phyloP scores from a whole-genome alignment of 2,329 filamentous ascomycete genomes.

The Xylariales sp. region DNA sequence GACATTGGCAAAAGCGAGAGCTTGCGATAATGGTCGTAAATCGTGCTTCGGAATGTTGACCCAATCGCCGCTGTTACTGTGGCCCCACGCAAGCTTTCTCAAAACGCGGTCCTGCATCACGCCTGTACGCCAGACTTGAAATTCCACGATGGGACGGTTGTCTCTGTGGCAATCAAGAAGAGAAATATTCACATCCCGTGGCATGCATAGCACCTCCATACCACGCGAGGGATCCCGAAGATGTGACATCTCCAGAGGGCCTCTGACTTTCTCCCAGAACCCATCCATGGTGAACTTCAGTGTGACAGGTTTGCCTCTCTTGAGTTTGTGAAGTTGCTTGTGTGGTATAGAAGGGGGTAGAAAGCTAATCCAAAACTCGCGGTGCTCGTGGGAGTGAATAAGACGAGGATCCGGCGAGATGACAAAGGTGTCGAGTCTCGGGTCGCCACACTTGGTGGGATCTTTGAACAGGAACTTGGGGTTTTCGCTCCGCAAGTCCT shows the following conservation, averaged over 20 bases:
- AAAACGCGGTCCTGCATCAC: not conserved
- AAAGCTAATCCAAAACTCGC: conserved; percentile 21
- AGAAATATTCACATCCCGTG: not conserved
- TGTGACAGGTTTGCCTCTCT: not conserved
- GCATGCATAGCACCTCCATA: not conserved
- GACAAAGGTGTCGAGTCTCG: conserved; percentile 22
- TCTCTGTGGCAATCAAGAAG: not conserved
- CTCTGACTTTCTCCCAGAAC: conserved; percentile 8
- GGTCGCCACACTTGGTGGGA: conserved; percentile 11
- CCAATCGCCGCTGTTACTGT: not conserved
- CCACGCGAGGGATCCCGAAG: not conserved
- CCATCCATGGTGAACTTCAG: conserved; percentile 5
- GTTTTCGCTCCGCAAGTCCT: not conserved
- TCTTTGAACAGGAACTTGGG: conserved; percentile 26
- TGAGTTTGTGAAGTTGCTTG: conserved; percentile 11
- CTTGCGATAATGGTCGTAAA: not conserved
- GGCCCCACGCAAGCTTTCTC: not conserved
- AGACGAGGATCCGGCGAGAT: conserved; percentile 20
- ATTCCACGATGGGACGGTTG: not conserved
- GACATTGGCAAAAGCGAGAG: not conserved
- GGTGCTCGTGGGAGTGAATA: conserved; percentile 26
- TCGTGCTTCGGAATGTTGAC: not conserved
- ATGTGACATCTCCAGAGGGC: not conserved
- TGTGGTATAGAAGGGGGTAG: not conserved
- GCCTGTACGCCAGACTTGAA: not conserved